Evolutionary conservation across 805 yeast genomes (phyloP).

Genomic region (Monosporozyma solicola): DNA sequence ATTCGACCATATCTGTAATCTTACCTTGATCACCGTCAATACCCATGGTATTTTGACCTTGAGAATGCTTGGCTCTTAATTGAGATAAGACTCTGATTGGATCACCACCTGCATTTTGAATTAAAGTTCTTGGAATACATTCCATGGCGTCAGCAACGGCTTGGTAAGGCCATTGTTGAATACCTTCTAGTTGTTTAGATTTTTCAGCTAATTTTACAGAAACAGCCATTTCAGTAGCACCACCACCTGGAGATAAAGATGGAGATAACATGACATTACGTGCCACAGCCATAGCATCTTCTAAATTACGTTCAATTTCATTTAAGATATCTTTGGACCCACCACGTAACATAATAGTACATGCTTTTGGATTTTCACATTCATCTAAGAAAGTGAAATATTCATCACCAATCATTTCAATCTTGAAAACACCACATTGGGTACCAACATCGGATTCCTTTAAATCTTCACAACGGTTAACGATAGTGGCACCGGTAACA

Average conservation of each 20-base stretch:
- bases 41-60: constrained; percentile 79
- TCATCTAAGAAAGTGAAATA: constrained; percentile 79
- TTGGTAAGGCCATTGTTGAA: constrained; percentile 97
- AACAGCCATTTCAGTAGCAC: constrained; percentile 99
- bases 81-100: constrained; percentile 85
- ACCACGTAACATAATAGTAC: constrained; percentile 88
- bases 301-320: constrained; percentile 93
- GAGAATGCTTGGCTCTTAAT: constrained; percentile 92
- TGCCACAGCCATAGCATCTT: constrained; percentile 97
- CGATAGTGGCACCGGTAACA: constrained; percentile 96
- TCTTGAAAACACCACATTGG: constrained; percentile 82
- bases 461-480: constrained; percentile 89
- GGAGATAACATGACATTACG: constrained; percentile 94
- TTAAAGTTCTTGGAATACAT: constrained; percentile 93
- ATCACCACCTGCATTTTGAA: constrained; percentile 97
- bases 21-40: constrained; percentile 93
- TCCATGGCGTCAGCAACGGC: constrained; percentile 99
- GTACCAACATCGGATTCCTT: constrained; percentile 86
- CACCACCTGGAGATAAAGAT: constrained; percentile 94
- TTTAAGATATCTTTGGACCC: constrained; percentile 94
- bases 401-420: constrained; percentile 95
- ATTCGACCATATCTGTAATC: constrained; percentile 88
- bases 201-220: constrained; percentile 78
- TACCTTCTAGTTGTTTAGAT: constrained; percentile 89
- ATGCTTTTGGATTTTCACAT: constrained; percentile 82